phyloP scores from a whole-genome alignment of 73 alveolate species.

The Breviolum minutum region DNA sequence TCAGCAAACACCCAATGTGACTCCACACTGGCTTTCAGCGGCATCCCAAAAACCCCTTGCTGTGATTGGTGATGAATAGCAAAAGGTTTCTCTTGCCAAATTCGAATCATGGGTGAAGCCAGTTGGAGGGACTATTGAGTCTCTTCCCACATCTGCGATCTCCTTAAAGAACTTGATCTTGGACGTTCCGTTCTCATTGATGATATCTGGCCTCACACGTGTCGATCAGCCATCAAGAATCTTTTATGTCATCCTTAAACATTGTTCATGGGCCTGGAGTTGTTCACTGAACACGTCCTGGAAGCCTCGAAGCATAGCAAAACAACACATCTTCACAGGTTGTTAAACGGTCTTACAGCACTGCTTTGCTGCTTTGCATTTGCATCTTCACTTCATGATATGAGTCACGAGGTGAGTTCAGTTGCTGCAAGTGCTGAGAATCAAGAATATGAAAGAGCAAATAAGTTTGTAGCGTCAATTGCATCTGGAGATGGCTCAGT shows the following conservation, averaged over 20 bases:
- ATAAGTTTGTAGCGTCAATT: neutral
- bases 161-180: slow-evolving; percentile 75
- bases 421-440: too few species aligned
- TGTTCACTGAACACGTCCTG: slow-evolving; percentile 38
- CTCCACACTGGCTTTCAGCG: too few species aligned
- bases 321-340: neutral
- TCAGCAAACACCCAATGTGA: too few species aligned
- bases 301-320: slow-evolving; percentile 24
- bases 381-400: too few species aligned
- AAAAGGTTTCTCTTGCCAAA: neutral
- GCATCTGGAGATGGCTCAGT: slow-evolving; percentile 59
- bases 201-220: slow-evolving; percentile 64
- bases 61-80: neutral
- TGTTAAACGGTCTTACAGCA: neutral
- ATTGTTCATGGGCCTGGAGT: neutral
- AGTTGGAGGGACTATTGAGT: neutral
- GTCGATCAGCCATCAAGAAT: neutral
- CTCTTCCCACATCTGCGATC: neutral
- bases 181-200: slow-evolving; percentile 55
- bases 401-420: too few species aligned
- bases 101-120: neutral
- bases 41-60: too few species aligned
- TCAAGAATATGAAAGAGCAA: neutral
- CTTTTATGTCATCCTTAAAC: neutral
- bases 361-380: too few species aligned